Evolutionary conservation across 495 filamentous ascomycete species (phyloP).

Genomic region (Aspergillus kassunensis): DNA sequence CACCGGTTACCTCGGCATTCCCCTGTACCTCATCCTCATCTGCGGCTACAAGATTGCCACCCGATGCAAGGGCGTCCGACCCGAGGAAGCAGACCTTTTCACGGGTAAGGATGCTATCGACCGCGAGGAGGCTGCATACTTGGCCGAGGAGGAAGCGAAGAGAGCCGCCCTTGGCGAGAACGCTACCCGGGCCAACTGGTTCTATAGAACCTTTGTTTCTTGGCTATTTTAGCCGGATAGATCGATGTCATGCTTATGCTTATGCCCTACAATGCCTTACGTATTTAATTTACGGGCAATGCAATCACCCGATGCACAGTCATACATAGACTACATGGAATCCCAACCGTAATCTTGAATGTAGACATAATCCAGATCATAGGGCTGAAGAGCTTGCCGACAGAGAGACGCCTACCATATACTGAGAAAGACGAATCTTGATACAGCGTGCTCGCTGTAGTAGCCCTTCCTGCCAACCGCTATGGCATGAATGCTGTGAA

Average conservation of each 20-base stretch:
- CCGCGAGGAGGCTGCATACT: slow-evolving; percentile 65
- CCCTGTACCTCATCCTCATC: slow-evolving; percentile 68
- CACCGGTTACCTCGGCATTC: slow-evolving; percentile 78
- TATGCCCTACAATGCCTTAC: neutral
- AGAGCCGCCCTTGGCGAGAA: slow-evolving; percentile 46
- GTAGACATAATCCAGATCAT: too few relatives aligned
- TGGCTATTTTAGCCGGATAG: slow-evolving; percentile 56
- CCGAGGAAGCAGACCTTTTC: slow-evolving; percentile 63
- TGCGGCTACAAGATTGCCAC: slow-evolving; percentile 64
- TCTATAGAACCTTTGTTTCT: slow-evolving; percentile 60
- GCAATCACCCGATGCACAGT: too few relatives aligned
- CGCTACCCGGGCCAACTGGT: slow-evolving; percentile 38
- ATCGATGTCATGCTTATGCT: neutral
- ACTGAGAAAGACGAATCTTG: too few relatives aligned
- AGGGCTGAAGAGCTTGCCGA: too few relatives aligned
- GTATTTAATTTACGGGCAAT: too few relatives aligned
- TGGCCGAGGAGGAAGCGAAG: slow-evolving; percentile 34
- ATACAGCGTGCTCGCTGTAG: too few relatives aligned
- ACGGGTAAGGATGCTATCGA: slow-evolving; percentile 71
- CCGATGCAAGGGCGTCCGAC: slow-evolving; percentile 48
- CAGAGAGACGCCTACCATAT: too few relatives aligned
- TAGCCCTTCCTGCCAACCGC: too few relatives aligned
- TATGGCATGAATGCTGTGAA: too few relatives aligned
- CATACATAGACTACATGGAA: too few relatives aligned
- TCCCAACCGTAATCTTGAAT: too few relatives aligned